phyloP scores from a whole-genome alignment of 2,329 filamentous ascomycete species.

The Fusarium succisae region DNA sequence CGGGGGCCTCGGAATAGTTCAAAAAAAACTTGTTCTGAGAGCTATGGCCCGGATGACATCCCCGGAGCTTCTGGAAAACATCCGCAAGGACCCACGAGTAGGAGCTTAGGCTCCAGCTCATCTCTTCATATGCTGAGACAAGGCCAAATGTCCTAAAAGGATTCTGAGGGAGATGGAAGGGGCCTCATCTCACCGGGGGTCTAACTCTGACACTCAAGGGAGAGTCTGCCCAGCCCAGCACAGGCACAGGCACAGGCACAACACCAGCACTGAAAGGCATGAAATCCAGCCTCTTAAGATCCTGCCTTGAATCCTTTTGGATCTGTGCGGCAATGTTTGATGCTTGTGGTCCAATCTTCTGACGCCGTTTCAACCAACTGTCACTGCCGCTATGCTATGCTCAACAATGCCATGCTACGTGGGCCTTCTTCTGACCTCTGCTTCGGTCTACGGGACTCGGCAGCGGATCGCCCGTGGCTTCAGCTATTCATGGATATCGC shows the following conservation, averaged over 20 bases:
- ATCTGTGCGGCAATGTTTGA: constrained; percentile 24
- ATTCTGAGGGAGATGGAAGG: constrained; percentile 42
- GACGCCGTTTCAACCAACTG: not conserved
- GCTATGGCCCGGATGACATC: constrained; percentile 22
- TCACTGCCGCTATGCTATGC: not conserved
- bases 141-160: not conserved
- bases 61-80: constrained; percentile 25
- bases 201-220: not conserved
- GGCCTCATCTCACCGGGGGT: constrained; percentile 15
- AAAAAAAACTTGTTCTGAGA: constrained; percentile 21
- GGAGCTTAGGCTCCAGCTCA: not conserved
- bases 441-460: not conserved
- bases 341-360: constrained; percentile 4
- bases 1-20: constrained; percentile 25
- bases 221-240: not conserved
- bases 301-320: constrained; percentile 21
- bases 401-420: constrained; percentile 16
- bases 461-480: constrained; percentile 1
- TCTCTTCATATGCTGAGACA: constrained; percentile 33
- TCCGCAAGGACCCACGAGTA: constrained; percentile 22
- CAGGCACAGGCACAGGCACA: not conserved
- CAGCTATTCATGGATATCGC: constrained; percentile 13
- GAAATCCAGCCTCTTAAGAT: constrained; percentile 1
- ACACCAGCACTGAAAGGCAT: not conserved
- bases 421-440: constrained; percentile 19